Conservation (phyloP, 1,284 basidiomycete species). For the Phlebopus sp. region DNA sequence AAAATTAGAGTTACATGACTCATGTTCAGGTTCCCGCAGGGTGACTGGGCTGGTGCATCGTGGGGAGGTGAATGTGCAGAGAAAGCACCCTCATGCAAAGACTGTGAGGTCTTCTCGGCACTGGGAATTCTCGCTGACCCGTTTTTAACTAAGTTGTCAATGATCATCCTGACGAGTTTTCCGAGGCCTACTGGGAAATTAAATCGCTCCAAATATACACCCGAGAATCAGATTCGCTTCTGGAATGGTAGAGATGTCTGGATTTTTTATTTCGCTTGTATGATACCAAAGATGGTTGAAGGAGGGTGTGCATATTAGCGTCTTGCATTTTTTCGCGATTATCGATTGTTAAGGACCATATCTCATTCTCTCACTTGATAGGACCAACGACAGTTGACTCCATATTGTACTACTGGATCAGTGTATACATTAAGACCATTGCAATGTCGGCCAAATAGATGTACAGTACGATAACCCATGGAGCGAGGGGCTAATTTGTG, state of each 20-base stretch:
- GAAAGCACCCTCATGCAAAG: slow-evolving; percentile 30
- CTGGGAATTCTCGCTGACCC: slow-evolving; percentile 1
- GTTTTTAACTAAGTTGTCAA: slow-evolving; percentile 42
- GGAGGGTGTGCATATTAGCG: too few relatives aligned
- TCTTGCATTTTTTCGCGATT: too few relatives aligned
- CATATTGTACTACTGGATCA: too few relatives aligned
- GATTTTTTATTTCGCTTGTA: too few relatives aligned
- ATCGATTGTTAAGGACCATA: too few relatives aligned
- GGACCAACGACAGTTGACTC: too few relatives aligned
- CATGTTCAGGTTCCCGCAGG: slow-evolving; percentile 31
- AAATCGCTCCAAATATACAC: slow-evolving; percentile 43
- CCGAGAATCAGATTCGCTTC: not conserved
- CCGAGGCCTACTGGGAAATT: slow-evolving; percentile 63
- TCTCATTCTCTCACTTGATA: too few relatives aligned
- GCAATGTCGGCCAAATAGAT: slow-evolving; percentile 40
- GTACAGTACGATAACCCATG: too few relatives aligned
- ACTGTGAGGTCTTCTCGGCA: slow-evolving; percentile 37
- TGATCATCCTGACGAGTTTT: slow-evolving; percentile 52
- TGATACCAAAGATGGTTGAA: too few relatives aligned
- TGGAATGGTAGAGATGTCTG: too few relatives aligned
- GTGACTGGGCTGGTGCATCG: slow-evolving; percentile 48
- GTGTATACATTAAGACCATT: slow-evolving; percentile 33
- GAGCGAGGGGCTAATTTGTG: too few relatives aligned
- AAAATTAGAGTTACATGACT: not conserved
- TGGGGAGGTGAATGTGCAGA: slow-evolving; percentile 35